Conservation (phyloP, 495 filamentous ascomycete species). For the Podospora sp. region DNA sequence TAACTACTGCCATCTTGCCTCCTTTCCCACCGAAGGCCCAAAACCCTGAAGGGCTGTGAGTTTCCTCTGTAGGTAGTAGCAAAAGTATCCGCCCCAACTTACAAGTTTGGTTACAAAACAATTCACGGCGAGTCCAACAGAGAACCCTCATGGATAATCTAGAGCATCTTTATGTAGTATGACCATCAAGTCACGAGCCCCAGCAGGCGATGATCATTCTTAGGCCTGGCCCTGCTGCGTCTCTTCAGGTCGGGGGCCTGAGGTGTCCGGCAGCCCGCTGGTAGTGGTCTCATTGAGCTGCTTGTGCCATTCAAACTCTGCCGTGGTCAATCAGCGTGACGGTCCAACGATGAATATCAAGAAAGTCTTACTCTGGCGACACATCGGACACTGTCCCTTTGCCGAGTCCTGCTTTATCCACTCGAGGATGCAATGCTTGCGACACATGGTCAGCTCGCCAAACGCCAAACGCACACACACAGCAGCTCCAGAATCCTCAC, state of each 20-base stretch:
- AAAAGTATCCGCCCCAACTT: too few species aligned
- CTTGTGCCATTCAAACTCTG: conserved; percentile 70
- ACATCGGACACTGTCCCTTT: conserved; percentile 97
- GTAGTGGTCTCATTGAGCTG: conserved; percentile 27
- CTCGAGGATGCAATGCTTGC: conserved; percentile 88
- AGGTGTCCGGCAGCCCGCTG: conserved; percentile 23
- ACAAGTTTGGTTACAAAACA: too few species aligned
- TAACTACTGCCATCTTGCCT: too few species aligned
- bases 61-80: too few species aligned
- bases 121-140: too few species aligned
- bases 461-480: too few species aligned
- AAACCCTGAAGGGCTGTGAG: too few species aligned
- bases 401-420: conserved; percentile 96
- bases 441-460: background rate
- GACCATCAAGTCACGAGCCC: background rate
- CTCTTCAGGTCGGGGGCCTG: background rate
- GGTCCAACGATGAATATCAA: background rate
- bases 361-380: conserved; percentile 77
- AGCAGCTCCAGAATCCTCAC: conserved; percentile 46
- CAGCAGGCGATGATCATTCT: background rate
- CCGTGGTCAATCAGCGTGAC: background rate
- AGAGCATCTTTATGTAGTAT: background rate
- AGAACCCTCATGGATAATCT: background rate
- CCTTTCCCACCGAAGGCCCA: too few species aligned
- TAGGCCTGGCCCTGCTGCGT: background rate